Evolutionary conservation across 2,329 filamentous ascomycete genomes (phyloP).

Genomic region (Raffaelea arxii): DNA sequence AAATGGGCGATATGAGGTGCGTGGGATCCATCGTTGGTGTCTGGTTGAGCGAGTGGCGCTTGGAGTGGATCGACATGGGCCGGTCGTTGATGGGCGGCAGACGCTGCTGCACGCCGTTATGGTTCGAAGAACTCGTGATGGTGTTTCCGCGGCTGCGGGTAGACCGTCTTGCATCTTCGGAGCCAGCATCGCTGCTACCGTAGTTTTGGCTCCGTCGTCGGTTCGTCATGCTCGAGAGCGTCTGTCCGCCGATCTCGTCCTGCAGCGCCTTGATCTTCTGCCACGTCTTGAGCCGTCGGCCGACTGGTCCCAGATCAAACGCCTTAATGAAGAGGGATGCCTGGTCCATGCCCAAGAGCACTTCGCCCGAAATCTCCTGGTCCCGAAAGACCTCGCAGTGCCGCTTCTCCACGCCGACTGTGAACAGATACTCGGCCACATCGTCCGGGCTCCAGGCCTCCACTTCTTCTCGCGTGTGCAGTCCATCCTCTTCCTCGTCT

Average conservation of each 20-base stretch:
- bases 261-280: conserved; percentile 90
- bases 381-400: conserved; percentile 93
- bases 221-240: conserved; percentile 17
- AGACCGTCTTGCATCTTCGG: conserved; percentile 40
- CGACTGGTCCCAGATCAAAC: conserved; percentile 86
- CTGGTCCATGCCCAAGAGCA: conserved; percentile 89
- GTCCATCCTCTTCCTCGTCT: conserved; percentile 74
- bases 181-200: conserved; percentile 50
- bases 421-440: conserved; percentile 83
- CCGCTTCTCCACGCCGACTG: conserved; percentile 71
- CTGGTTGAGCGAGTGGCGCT: conserved; percentile 39
- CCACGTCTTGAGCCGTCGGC: conserved; percentile 85
- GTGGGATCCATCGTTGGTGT: conserved; percentile 35
- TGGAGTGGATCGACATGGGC: conserved; percentile 35
- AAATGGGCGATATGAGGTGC: conserved; percentile 31
- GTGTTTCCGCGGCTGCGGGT: conserved; percentile 48
- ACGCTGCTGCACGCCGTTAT: conserved; percentile 35
- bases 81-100: conserved; percentile 32
- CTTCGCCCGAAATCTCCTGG: conserved; percentile 92
- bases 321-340: conserved; percentile 92
- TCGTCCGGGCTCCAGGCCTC: conserved; percentile 69
- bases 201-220: conserved; percentile 46
- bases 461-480: conserved; percentile 64
- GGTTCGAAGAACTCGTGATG: conserved; percentile 39
- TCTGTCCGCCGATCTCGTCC: conserved; percentile 62